phyloP scores from a whole-genome alignment of 2,329 filamentous ascomycete genomes.

The Penicillium sp. region DNA sequence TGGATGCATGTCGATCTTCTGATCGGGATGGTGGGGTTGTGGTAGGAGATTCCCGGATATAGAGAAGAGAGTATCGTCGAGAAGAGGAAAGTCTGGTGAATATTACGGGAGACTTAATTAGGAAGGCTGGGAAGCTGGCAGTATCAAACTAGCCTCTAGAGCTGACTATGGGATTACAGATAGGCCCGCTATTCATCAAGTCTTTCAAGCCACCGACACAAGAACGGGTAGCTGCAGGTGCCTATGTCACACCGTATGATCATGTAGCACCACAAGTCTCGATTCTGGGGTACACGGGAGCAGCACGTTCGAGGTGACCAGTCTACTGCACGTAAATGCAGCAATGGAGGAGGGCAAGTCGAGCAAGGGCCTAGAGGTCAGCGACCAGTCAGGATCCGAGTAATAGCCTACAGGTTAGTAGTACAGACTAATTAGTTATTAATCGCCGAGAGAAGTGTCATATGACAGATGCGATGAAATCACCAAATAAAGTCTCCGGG shows the following conservation, averaged over 20 bases:
- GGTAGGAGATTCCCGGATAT: not conserved
- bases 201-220: not conserved
- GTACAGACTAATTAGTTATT: not conserved
- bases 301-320: not conserved
- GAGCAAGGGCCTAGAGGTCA: not conserved
- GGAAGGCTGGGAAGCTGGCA: not conserved
- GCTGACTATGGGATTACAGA: not conserved
- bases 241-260: conserved; percentile 14
- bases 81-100: not conserved
- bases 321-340: not conserved
- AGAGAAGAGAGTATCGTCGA: not conserved
- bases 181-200: not conserved
- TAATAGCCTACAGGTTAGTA: not conserved
- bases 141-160: not conserved
- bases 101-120: not conserved
- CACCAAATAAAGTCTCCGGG: conserved; percentile 12
- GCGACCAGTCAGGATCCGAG: not conserved
- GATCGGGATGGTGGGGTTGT: conserved; percentile 7
- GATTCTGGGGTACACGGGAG: conserved; percentile 13
- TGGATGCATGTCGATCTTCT: conserved; percentile 11
- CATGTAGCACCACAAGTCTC: conserved; percentile 8
- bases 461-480: conserved; percentile 19
- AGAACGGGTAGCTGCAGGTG: not conserved
- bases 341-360: not conserved
- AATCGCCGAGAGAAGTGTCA: conserved; percentile 18